These are phyloP conservation scores for Salix dunnii DNA, from an alignment of 345 rosid species.

Conservation along the genomic window DNA sequence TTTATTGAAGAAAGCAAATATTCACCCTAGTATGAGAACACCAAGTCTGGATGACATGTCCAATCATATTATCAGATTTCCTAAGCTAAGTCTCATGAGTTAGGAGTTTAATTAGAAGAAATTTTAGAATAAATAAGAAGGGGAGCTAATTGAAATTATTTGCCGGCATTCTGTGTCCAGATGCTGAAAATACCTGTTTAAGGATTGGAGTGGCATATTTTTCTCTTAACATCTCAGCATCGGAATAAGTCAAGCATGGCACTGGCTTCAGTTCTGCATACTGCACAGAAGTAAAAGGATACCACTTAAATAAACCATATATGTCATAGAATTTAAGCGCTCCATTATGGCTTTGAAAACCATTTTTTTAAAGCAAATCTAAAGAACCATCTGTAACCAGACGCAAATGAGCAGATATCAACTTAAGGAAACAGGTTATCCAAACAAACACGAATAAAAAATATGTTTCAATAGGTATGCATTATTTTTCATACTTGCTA, in stretches of 20 bases:
- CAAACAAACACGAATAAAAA: neutral
- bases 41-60: neutral
- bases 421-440: neutral
- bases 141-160: neutral
- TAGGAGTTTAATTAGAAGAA: neutral
- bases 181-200: conserved; percentile 58
- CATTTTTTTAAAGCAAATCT: neutral
- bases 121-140: neutral
- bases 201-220: conserved; percentile 76
- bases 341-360: neutral
- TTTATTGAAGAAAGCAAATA: neutral
- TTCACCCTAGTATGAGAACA: neutral
- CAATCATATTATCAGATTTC: neutral
- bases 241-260: conserved; percentile 76
- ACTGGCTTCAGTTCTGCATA: conserved; percentile 98
- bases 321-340: neutral
- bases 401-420: neutral
- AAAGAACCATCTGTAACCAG: neutral
- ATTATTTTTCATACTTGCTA: neutral
- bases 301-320: neutral
- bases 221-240: conserved; percentile 71
- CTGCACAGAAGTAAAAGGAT: conserved; percentile 38
- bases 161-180: neutral
- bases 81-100: neutral
- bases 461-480: neutral